Evolutionary conservation across 2,329 filamentous ascomycete species (phyloP).

Genomic region (Xylaria sp.): DNA sequence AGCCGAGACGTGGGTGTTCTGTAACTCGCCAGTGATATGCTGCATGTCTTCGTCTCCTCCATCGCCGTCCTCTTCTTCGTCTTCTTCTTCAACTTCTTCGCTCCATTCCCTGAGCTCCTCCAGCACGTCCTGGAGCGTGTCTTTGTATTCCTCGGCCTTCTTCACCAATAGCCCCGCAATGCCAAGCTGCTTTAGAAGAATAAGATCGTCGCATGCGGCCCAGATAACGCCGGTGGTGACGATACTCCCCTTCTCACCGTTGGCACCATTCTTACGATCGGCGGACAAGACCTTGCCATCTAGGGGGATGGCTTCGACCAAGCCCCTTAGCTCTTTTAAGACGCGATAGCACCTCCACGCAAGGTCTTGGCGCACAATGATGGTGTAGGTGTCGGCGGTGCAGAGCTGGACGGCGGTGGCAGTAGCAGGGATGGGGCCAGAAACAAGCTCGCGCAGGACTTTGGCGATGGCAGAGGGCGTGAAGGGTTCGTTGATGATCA

Average conservation of each 20-base stretch:
- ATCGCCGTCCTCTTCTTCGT: conserved; percentile 61
- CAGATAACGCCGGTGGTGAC: conserved; percentile 81
- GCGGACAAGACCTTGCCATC: conserved; percentile 65
- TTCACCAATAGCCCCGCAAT: conserved; percentile 75
- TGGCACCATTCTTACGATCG: conserved; percentile 58
- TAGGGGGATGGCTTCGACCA: conserved; percentile 69
- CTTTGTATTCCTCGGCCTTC: conserved; percentile 78
- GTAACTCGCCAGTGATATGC: conserved; percentile 49
- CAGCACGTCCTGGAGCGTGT: conserved; percentile 82
- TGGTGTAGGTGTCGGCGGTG: conserved; percentile 69
- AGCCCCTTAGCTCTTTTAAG: conserved; percentile 68
- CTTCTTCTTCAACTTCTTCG: conserved; percentile 72
- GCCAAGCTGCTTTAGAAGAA: conserved; percentile 71
- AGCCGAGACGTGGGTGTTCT: conserved; percentile 52
- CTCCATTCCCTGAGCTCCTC: conserved; percentile 90
- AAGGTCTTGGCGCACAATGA: conserved; percentile 71
- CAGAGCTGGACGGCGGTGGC: conserved; percentile 76
- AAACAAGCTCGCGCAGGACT: conserved; percentile 77
- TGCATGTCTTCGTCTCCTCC: conserved; percentile 57
- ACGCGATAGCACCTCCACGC: conserved; percentile 67
- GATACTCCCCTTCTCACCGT: conserved; percentile 62
- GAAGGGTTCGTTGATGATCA: conserved; percentile 88
- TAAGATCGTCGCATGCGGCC: conserved; percentile 81
- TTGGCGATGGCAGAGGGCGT: conserved; percentile 78
- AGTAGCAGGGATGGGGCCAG: conserved; percentile 77